phyloP scores from a whole-genome alignment of 306 rosid species.

The Corylus heterophylla region DNA sequence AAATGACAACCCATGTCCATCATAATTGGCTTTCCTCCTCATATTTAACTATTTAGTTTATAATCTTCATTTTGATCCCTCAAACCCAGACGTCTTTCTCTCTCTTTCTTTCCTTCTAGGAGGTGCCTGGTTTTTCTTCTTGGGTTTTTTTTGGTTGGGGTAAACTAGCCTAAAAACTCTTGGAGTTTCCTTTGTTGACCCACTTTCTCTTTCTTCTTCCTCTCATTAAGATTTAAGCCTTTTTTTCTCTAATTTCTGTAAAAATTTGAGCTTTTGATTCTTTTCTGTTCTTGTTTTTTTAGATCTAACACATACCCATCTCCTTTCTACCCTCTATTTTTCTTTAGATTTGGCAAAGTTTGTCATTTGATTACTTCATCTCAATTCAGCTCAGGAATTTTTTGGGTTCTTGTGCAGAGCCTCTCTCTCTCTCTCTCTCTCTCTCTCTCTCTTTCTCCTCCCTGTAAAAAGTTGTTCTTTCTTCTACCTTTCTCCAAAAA shows the following conservation, averaged over 20 bases:
- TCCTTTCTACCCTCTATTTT: background rate
- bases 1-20: slow-evolving; percentile 11
- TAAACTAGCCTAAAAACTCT: background rate
- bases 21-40: slow-evolving; percentile 5
- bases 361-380: slow-evolving; percentile 15
- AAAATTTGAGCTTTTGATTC: background rate
- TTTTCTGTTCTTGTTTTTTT: background rate
- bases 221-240: background rate
- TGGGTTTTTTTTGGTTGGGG: no score
- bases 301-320: background rate
- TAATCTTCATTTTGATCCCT: slow-evolving; percentile 5
- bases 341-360: slow-evolving; percentile 24
- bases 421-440: slow-evolving; percentile 32
- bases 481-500: slow-evolving; percentile 1
- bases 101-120: background rate
- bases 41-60: background rate
- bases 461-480: slow-evolving; percentile 8
- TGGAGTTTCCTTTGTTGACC: slow-evolving; percentile 26
- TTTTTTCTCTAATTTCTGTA: background rate
- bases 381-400: slow-evolving; percentile 7
- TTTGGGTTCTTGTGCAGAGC: background rate
- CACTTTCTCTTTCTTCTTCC: slow-evolving; percentile 1
- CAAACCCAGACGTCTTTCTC: background rate
- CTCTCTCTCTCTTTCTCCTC: slow-evolving; percentile 35
- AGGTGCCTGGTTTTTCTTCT: background rate